Conservation (phyloP, 164 flowering plant species). For the Umbellularia californica region DNA sequence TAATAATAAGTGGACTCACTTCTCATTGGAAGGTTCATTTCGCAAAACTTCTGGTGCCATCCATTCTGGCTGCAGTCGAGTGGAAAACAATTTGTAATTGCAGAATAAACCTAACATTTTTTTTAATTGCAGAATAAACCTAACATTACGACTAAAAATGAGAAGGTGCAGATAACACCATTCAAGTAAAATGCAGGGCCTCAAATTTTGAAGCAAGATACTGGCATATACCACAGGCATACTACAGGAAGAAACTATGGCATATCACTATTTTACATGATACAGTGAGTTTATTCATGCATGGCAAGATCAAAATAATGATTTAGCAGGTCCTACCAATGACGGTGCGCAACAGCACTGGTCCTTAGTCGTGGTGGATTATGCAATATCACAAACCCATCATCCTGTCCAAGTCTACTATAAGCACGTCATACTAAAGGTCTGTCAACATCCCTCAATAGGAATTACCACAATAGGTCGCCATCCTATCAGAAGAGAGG, state of each 20-base stretch:
- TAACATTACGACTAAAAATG: not conserved
- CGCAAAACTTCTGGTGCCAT: constrained; percentile 98
- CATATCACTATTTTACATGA: not conserved
- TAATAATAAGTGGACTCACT: constrained; percentile 49
- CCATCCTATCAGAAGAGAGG: too few species aligned
- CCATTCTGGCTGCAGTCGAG: constrained; percentile 90
- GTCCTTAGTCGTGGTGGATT: too few species aligned
- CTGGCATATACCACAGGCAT: not conserved
- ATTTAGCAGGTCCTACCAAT: too few species aligned
- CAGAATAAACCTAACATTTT: not conserved
- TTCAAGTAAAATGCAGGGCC: not conserved
- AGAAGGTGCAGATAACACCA: not conserved
- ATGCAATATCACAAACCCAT: too few species aligned
- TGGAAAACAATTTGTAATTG: not conserved
- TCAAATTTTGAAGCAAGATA: not conserved
- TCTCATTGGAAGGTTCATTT: constrained; percentile 94
- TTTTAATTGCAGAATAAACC: too few species aligned
- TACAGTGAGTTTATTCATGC: too few species aligned
- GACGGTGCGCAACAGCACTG: too few species aligned
- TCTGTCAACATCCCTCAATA: too few species aligned
- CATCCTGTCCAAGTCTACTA: too few species aligned
- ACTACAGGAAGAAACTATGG: not conserved
- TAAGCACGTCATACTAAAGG: too few species aligned
- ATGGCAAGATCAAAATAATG: too few species aligned
- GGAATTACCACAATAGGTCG: too few species aligned